Evolutionary conservation across 192 early-diverging fungal species (phyloP).

Genomic region (Coemansia sp.): DNA sequence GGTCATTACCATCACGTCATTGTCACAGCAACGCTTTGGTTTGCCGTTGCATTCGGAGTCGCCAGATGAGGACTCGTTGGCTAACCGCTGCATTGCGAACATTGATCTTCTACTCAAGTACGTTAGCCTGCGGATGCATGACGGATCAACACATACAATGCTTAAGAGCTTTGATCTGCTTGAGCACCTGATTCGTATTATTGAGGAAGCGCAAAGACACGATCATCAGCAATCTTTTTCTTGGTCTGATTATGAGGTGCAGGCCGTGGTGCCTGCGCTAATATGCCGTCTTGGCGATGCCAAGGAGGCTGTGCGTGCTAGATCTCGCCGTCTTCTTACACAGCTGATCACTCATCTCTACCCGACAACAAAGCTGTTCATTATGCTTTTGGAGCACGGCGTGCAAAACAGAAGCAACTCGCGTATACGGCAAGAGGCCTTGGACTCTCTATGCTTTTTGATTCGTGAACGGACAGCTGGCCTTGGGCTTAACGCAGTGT

Average conservation of each 20-base stretch:
- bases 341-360: slow-evolving; percentile 72
- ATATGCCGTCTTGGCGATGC: slow-evolving; percentile 75
- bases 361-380: slow-evolving; percentile 77
- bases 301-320: slow-evolving; percentile 77
- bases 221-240: slow-evolving; percentile 11
- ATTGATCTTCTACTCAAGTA: slow-evolving; percentile 84
- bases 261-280: slow-evolving; percentile 68
- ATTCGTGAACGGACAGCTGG: slow-evolving; percentile 61
- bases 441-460: slow-evolving; percentile 75
- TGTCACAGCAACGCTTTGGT: slow-evolving; percentile 41
- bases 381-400: slow-evolving; percentile 65
- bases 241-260: slow-evolving; percentile 80
- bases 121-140: slow-evolving; percentile 84
- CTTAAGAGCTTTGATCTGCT: slow-evolving; percentile 81
- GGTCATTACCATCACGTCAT: slow-evolving; percentile 54
- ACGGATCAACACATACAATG: slow-evolving; percentile 86
- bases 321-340: slow-evolving; percentile 68
- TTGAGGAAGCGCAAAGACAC: slow-evolving; percentile 64
- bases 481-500: slow-evolving; percentile 38
- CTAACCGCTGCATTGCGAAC: slow-evolving; percentile 65
- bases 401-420: slow-evolving; percentile 75
- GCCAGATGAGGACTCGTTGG: slow-evolving; percentile 57
- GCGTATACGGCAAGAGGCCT: slow-evolving; percentile 73
- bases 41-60: slow-evolving; percentile 35
- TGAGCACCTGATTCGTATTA: slow-evolving; percentile 67